Base-by-base conservation (phyloP, 1,284 basidiomycete species). In the Sporisorium exsertum region DNA sequence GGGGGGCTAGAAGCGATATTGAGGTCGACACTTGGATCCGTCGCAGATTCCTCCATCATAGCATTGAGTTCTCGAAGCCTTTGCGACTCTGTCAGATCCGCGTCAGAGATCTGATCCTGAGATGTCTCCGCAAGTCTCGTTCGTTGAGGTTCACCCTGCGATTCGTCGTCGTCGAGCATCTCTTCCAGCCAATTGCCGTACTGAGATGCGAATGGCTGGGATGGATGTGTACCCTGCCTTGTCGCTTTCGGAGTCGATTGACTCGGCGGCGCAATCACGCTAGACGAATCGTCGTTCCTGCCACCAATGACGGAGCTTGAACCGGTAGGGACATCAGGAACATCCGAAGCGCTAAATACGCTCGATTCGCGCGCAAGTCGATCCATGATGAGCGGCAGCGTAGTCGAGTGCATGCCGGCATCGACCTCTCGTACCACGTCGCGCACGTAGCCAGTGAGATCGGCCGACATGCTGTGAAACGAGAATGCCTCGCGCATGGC, bases 361-460 rank as follows among this genome's bases (percentile, higher is more conserved):
- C 69, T 72, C 33, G 62, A 58, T 27, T 76, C 73, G 50, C 73
- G 69, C 8, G 58, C 63, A 13, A 77, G 60, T 20, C 70, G 62
- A 27, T 65, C 64, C 18, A 77, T 72, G 60, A 77, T 73, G 20
- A 66, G 66, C 26, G 69, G 69, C 15, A 77, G 40, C 5, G 70
- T 70, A 12, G 69, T 66, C 12, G 74, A 77, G 16, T 69, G 70
- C 69, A 77, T 72, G 12, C 66, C 70, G 1, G 57, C 66, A 60
- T 77, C 74, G 20, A 73, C 74, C 32, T 77, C 74, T n/a, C 74
- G 63, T 16, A 77, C 74, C 12, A 77, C 74, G 42, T 72, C 74
- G 3, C 64, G 46, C 2, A 77, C 66, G 55, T 77, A 77, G 37
- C 70, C 63, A 1, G 74, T 73, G 13, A 79, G 67, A 27, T 79